Evolutionary conservation across 139 green algal species (phyloP), one percentile per base, ranked within the genome.

Genomic region (Gonium pectorale): DNA sequence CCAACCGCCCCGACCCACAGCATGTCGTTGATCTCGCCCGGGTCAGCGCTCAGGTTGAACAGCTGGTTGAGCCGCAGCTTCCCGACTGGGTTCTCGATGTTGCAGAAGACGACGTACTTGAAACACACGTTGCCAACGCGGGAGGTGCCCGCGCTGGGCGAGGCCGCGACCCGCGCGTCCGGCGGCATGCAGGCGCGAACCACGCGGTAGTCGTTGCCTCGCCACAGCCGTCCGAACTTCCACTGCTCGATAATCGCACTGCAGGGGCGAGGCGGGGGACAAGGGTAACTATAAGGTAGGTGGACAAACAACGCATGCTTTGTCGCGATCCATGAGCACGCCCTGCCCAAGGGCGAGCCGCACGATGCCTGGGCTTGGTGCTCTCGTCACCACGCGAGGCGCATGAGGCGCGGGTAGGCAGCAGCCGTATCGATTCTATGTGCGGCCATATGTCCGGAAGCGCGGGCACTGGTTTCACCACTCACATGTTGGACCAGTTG

Each of bases 31-130:
- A 79, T 43, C 37, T 81, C 74, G 24, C 46, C 43, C 26, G 33
- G 54, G 74, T 81, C 74, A 37, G 17, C 29, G 17, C 37, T 64
- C 19, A 81, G 56, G 74, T 81, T 64, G 74, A 70, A 81, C 35
- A 81, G 56, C 37, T 81, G 54, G 26, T 64, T 43, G 56, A 59
- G n/a, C 17, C 31, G 72, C 17, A 56, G 21, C 3, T 67, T 11
- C 19, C 72, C 44, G 37, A 21, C n/a, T 8, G 22, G 29, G 24
- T 17, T 38, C 21, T 51, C 7, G 19, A 64, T n/a, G 37, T 59
- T 70, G 74, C 74, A 81, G 37, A 31, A 81, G 37, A 70, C 74
- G 4, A 69, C 33, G 56, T 81, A 81, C 62, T 38, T 81, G 74
- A 62, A 70, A 22, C 38, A 70, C 5, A 44, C 66, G 26, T 59